These are phyloP conservation scores for Thelonectria rubi DNA, from an alignment of 2,329 filamentous ascomycete species.

Conservation along the genomic window DNA sequence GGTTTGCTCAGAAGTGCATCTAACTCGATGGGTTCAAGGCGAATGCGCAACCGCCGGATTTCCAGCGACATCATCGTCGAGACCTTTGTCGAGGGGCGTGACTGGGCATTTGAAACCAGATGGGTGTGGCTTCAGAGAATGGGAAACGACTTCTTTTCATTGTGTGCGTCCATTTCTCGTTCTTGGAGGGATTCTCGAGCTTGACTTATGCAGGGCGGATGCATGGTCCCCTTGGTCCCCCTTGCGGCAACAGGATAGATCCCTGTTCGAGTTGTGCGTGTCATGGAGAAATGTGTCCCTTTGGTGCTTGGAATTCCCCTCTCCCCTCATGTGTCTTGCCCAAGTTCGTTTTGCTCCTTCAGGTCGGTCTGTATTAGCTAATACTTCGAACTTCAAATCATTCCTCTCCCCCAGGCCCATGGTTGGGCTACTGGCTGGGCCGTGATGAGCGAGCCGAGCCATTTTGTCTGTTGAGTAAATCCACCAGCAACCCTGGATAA, in stretches of 20 bases:
- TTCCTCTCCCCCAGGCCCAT: conserved; percentile 2
- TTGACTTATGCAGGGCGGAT: conserved; percentile 20
- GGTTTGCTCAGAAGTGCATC: conserved; percentile 22
- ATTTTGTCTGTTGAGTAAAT: conserved; percentile 19
- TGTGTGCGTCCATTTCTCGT: conserved; percentile 15
- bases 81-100: background rate
- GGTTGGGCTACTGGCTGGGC: conserved; percentile 16
- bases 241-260: conserved; percentile 21
- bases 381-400: background rate
- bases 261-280: conserved; percentile 17
- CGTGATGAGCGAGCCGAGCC: background rate
- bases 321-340: too few species aligned
- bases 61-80: conserved; percentile 19
- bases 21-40: background rate
- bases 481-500: conserved; percentile 25
- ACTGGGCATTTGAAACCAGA: background rate
- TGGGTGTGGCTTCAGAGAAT: conserved; percentile 14
- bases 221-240: conserved; percentile 16
- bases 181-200: conserved; percentile 7
- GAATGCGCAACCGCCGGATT: conserved; percentile 15
- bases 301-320: background rate
- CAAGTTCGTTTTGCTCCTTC: background rate
- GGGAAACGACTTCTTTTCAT: conserved; percentile 6
- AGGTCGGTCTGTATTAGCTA: background rate
- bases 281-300: background rate